A percentile compares a stretch with the other conserved stretches of the same genome.
These are phyloP conservation scores for Penicillium sp. DNA, from an alignment of 2,329 filamentous ascomycete species.

Conservation along the genomic window DNA sequence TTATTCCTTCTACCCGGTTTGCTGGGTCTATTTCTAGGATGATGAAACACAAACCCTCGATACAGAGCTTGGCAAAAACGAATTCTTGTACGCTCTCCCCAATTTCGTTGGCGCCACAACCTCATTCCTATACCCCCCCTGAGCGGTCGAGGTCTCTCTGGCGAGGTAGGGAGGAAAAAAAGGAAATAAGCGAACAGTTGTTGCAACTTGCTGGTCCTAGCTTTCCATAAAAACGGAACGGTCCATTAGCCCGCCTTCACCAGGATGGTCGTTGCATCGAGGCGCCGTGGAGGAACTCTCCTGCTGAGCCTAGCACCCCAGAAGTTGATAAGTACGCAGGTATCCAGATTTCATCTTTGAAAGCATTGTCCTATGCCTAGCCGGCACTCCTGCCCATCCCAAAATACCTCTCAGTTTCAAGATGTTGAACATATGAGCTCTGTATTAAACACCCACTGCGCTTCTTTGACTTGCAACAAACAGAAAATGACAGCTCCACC, in stretches of 20 bases:
- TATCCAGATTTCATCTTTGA: not conserved
- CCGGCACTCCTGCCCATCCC: not conserved
- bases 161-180: not conserved
- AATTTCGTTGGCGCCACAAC: not conserved
- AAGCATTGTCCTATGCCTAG: not conserved
- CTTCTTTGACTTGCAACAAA: constrained; percentile 3
- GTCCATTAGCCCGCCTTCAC: not conserved
- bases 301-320: not conserved
- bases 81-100: not conserved
- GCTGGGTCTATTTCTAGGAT: not conserved
- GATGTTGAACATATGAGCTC: not conserved
- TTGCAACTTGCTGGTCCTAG: not conserved
- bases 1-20: not conserved
- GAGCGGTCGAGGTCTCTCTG: not conserved
- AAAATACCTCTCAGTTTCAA: not conserved
- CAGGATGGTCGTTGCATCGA: not conserved
- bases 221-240: not conserved
- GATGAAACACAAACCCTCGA: not conserved
- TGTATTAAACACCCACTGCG: not conserved
- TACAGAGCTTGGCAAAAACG: not conserved
- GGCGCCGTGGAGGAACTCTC: not conserved
- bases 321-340: not conserved
- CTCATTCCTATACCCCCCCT: not conserved
- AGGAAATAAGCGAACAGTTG: not conserved
- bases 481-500: constrained; percentile 10